Percentiles rank a stretch among this genome's conserved stretches.
These are phyloP conservation scores for Colletotrichum camelliae DNA, from an alignment of 2,329 filamentous ascomycete species.

Conservation along the genomic window DNA sequence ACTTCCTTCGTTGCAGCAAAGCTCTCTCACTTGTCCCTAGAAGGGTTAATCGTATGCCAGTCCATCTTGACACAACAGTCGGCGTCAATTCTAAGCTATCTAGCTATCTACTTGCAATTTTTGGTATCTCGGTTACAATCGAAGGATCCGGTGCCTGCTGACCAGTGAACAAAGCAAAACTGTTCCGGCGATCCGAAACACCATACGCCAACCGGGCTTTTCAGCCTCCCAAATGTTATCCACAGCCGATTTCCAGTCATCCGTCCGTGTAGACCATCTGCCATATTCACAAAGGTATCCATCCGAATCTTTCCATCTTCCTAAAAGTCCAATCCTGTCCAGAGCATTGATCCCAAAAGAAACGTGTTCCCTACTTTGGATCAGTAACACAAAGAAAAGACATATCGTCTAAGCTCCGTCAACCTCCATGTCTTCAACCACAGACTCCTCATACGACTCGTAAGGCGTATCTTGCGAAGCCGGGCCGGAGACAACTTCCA, in stretches of 20 bases:
- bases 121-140: background rate
- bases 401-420: background rate
- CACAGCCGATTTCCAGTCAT: background rate
- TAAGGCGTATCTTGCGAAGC: background rate
- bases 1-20: background rate
- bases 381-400: background rate
- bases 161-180: background rate
- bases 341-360: background rate
- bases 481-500: constrained; percentile 29
- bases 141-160: background rate
- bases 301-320: background rate
- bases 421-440: constrained; percentile 9
- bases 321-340: background rate
- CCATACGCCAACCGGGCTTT: background rate
- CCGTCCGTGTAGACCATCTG: background rate
- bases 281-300: background rate
- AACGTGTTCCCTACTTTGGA: background rate
- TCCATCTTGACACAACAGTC: background rate
- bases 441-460: background rate
- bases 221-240: background rate
- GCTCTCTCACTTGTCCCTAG: background rate
- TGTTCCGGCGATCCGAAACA: background rate
- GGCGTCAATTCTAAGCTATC: background rate
- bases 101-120: background rate
- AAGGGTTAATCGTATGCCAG: background rate